Evolutionary conservation across 2,329 filamentous ascomycete species (phyloP).

Genomic region (Claviceps maximensis): DNA sequence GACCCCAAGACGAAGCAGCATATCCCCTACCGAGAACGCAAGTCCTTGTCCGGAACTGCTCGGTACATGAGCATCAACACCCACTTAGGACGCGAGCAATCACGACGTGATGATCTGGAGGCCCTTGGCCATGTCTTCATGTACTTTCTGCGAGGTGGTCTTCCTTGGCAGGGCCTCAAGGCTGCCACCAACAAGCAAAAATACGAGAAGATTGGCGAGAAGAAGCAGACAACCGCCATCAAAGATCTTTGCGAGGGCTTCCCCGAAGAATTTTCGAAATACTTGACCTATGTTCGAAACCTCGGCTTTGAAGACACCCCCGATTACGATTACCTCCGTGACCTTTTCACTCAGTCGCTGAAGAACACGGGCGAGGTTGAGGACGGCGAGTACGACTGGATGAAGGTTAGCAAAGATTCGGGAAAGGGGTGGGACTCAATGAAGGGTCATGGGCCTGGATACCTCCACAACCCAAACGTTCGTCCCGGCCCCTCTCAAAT

Average conservation of each 20-base stretch:
- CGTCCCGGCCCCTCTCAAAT: conserved; percentile 72
- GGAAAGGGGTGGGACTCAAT: conserved; percentile 76
- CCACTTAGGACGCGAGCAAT: conserved; percentile 91
- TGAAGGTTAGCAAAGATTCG: conserved; percentile 76
- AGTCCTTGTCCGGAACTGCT: conserved; percentile 90
- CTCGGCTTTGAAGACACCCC: conserved; percentile 97
- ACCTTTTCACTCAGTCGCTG: conserved; percentile 89
- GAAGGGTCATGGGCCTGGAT: conserved; percentile 50
- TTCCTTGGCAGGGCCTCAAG: conserved; percentile 62
- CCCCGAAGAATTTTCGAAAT: conserved; percentile 95
- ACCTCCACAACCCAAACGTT: conserved; percentile 63
- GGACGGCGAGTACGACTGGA: conserved; percentile 99
- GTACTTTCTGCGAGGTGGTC: conserved; percentile 58
- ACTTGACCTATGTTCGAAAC: conserved; percentile 92
- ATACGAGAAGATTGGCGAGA: conserved; percentile 99
- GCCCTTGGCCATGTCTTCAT: conserved; percentile 66
- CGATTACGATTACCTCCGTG: conserved; percentile 94
- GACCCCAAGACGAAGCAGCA: conserved; percentile 99
- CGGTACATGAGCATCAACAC: conserved; percentile 99
- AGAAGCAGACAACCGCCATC: conserved; percentile 96
- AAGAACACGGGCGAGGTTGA: conserved; percentile 92
- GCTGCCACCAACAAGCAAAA: conserved; percentile 83
- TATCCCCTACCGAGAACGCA: conserved; percentile 92
- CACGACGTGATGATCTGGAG: conserved; percentile 88
- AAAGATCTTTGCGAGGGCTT: conserved; percentile 95